Base-by-base conservation (phyloP, 177 flowering plant genomes). In the Tripterygium wilfordii region DNA sequence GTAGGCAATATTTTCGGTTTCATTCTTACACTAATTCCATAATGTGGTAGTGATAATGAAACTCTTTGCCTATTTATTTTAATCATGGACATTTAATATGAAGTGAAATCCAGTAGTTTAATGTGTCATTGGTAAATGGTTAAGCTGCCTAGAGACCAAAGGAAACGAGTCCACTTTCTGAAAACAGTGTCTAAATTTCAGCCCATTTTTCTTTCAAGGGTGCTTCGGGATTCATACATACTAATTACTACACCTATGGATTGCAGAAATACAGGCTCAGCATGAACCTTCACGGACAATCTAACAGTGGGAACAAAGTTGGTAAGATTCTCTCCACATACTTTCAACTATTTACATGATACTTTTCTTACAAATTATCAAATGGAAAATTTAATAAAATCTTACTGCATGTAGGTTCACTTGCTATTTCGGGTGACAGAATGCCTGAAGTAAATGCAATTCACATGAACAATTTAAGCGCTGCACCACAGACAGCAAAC, bases 221-320 rank as follows among this genome's bases (percentile, higher is more conserved):
- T n/a, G n/a, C n/a, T 17, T 38, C 20, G 2, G 18, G 4, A 8
- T 41, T 41, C 26, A 2, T 41, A 14, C 23, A 33, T 33, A 5
- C 9, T 5, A 33, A 33, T 36, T 2, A 36, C 27, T 32, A 10
- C 27, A 32, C 21, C 27, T 51, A 49, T 51, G 32, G 16, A 5
- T 63, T 23, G 55, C 86, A 89, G 97, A 89, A 89, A 61, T 83
- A 82, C 69, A 75, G 97, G 56, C 85, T 87, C 36, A 83, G 96
- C 51, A 91, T 83, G 69, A 83, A 79, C 66, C 63, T 81, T 32
- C 82, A 79, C 43, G 88, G 80, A 46, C 96, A 88, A 65, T 56
- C 83, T 41, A 81, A 57, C 42, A 55, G 28, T 47, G 82, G 68
- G 15, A 61, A 45, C 69, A 87, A 75, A 72, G 56, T 57, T 45